phyloP scores from a whole-genome alignment of 768 basidiomycete genomes.

The Amyloporia xantha region DNA sequence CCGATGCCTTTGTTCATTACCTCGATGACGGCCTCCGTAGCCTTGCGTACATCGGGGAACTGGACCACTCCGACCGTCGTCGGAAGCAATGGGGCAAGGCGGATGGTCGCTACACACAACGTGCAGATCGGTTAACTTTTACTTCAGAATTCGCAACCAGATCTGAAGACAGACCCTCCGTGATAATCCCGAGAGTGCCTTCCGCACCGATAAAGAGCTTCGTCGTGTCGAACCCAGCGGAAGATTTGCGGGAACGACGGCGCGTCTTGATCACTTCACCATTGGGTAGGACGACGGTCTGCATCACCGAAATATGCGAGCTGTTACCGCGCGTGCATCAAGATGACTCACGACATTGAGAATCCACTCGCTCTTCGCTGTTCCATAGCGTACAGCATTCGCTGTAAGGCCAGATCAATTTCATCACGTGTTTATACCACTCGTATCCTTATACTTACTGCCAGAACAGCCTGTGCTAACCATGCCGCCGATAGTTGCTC shows the following conservation, averaged over 20 bases:
- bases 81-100: conserved; percentile 74
- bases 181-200: conserved; percentile 86
- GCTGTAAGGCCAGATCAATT: conserved; percentile 4
- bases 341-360: conserved; percentile 56
- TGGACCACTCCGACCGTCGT: conserved; percentile 85
- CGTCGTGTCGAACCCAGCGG: conserved; percentile 82
- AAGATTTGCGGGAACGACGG: conserved; percentile 70
- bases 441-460: conserved; percentile 45
- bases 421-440: not conserved
- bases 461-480: conserved; percentile 82
- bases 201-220: conserved; percentile 89
- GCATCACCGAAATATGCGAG: too few species aligned
- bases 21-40: conserved; percentile 77
- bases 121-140: not conserved
- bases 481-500: conserved; percentile 84
- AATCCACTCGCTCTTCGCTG: conserved; percentile 86
- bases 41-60: conserved; percentile 72
- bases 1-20: conserved; percentile 38
- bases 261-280: conserved; percentile 88
- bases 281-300: conserved; percentile 81
- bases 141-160: not conserved
- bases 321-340: not conserved
- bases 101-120: conserved; percentile 56
- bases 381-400: conserved; percentile 81
- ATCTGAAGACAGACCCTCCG: conserved; percentile 47